Evolutionary conservation across 768 basidiomycete species (phyloP).

Genomic region (Neoboletus brunneissimus): DNA sequence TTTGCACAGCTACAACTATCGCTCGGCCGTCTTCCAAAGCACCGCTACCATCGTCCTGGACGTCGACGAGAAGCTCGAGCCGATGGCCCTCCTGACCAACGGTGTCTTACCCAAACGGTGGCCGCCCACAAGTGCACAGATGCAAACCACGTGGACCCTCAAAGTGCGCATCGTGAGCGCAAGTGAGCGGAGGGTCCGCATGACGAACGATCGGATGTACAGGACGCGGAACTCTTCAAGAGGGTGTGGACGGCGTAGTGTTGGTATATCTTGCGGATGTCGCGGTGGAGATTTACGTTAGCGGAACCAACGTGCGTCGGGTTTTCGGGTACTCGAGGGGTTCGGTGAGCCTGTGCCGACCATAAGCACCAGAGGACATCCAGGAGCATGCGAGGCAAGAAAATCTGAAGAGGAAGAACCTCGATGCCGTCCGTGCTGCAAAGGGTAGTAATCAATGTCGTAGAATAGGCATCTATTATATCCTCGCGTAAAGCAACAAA

Average conservation of each 20-base stretch:
- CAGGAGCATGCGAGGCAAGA: slow-evolving; percentile 20
- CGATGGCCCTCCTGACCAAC: slow-evolving; percentile 21
- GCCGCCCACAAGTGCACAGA: slow-evolving; percentile 22
- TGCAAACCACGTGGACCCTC: slow-evolving; percentile 23
- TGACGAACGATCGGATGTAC: slow-evolving; percentile 18
- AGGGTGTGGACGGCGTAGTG: slow-evolving; percentile 27
- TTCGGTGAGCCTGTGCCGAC: slow-evolving; percentile 24
- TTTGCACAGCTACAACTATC: slow-evolving; percentile 28
- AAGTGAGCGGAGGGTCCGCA: slow-evolving; percentile 24
- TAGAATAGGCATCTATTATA: not conserved
- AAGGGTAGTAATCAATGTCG: slow-evolving; percentile 35
- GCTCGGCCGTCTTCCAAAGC: slow-evolving; percentile 24
- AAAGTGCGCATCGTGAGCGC: slow-evolving; percentile 22
- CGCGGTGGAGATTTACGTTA: not conserved
- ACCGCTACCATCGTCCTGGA: slow-evolving; percentile 14
- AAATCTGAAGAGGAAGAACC: slow-evolving; percentile 23
- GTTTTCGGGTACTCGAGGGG: slow-evolving; percentile 23
- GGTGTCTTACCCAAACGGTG: slow-evolving; percentile 23
- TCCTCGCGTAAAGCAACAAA: not conserved
- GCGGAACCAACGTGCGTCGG: not conserved
- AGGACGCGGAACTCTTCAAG: slow-evolving; percentile 12
- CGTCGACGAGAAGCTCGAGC: slow-evolving; percentile 25
- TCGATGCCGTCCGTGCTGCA: slow-evolving; percentile 16
- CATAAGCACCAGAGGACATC: slow-evolving; percentile 17
- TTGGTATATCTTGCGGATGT: slow-evolving; percentile 9